phyloP scores from a whole-genome alignment of 257 asterid genomes.

The Gentiana dahurica region DNA sequence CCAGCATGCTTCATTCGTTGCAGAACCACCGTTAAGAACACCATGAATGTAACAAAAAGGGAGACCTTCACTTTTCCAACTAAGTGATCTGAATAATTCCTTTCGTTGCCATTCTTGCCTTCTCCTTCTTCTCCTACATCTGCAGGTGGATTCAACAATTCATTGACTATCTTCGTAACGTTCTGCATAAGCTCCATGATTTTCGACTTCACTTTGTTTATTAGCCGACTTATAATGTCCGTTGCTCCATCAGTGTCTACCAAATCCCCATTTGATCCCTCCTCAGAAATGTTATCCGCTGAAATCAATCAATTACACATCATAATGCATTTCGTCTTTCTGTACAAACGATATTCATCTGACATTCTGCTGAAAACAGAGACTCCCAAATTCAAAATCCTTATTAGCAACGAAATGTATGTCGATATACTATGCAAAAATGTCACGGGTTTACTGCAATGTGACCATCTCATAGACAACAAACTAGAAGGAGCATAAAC shows the following conservation, averaged over 20 bases:
- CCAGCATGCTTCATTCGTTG: conserved; percentile 31
- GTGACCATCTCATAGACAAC: too few relatives aligned
- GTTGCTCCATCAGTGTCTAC: conserved; percentile 18
- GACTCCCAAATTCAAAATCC: too few relatives aligned
- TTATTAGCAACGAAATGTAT: too few relatives aligned
- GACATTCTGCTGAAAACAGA: too few relatives aligned
- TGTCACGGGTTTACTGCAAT: too few relatives aligned
- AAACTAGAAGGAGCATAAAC: background rate
- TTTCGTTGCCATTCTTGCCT: conserved; percentile 11
- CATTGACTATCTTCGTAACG: conserved; percentile 30
- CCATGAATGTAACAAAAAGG: conserved; percentile 42
- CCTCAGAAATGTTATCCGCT: conserved; percentile 18
- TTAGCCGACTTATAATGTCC: conserved; percentile 32
- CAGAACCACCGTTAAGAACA: conserved; percentile 45
- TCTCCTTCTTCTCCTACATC: background rate
- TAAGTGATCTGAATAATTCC: conserved; percentile 6
- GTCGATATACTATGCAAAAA: too few relatives aligned
- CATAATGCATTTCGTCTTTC: too few relatives aligned
- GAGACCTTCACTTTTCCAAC: conserved; percentile 45
- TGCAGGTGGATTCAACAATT: conserved; percentile 14
- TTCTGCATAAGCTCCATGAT: conserved; percentile 32
- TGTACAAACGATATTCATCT: too few relatives aligned
- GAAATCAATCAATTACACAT: background rate
- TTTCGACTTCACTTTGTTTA: conserved; percentile 28
- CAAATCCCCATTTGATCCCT: conserved; percentile 13